Evolutionary conservation across 2,329 filamentous ascomycete species (phyloP).

Genomic region (Ophidiomyces ophidiicola): DNA sequence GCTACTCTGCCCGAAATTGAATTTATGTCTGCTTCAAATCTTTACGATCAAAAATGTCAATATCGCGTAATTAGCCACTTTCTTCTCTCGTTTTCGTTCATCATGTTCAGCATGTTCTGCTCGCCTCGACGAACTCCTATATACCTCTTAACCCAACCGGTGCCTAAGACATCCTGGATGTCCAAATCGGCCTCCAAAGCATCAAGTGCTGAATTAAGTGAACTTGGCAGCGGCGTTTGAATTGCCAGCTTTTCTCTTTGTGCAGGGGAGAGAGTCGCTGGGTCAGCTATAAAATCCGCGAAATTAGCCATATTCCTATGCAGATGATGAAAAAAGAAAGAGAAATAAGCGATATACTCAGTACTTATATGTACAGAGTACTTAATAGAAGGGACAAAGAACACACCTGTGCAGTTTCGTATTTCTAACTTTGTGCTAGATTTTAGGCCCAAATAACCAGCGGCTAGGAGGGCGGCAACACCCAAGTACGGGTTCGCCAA

Average conservation of each 20-base stretch:
- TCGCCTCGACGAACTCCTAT: conserved; percentile 27
- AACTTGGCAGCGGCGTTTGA: conserved; percentile 26
- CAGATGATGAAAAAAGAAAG: neutral
- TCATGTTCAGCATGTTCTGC: conserved; percentile 22
- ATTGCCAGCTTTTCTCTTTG: conserved; percentile 28
- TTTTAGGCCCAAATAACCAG: conserved; percentile 15
- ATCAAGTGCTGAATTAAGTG: conserved; percentile 25
- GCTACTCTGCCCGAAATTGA: neutral
- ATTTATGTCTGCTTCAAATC: neutral
- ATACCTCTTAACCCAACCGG: conserved; percentile 20
- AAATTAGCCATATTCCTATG: conserved; percentile 3
- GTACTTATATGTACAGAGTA: neutral
- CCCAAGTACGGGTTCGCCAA: conserved; percentile 22
- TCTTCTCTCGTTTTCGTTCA: conserved; percentile 24
- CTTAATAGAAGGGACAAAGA: neutral
- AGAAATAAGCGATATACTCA: neutral
- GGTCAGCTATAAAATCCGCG: conserved; percentile 21
- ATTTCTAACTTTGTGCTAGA: conserved; percentile 6
- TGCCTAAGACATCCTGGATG: conserved; percentile 23
- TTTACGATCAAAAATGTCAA: conserved; percentile 17
- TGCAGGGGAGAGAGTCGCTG: conserved; percentile 22
- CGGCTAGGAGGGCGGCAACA: conserved; percentile 18
- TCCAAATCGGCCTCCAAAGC: conserved; percentile 23
- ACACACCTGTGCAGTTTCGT: conserved; percentile 18
- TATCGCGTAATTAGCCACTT: conserved; percentile 32